phyloP scores from a whole-genome alignment of 805 yeast species.

The Ogataea chonburiensis region DNA sequence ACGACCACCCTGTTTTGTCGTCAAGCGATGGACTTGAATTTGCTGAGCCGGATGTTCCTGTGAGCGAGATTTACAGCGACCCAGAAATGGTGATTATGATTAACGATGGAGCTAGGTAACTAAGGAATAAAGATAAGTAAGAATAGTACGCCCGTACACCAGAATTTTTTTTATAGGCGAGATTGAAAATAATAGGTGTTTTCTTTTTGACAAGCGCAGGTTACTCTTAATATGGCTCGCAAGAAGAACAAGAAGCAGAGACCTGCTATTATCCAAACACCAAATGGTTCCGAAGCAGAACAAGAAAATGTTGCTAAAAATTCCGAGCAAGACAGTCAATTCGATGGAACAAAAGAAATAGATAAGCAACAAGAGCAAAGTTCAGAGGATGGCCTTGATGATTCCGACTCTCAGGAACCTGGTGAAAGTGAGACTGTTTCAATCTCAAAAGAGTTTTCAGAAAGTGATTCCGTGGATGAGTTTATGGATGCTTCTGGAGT shows the following conservation, averaged over 20 bases:
- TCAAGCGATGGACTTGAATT: slow-evolving; percentile 17
- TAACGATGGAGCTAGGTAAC: slow-evolving; percentile 8
- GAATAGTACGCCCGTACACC: slow-evolving; percentile 5
- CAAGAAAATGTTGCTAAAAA: background rate
- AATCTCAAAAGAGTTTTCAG: background rate
- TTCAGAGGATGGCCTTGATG: background rate
- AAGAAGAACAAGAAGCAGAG: slow-evolving; percentile 10
- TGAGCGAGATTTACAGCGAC: slow-evolving; percentile 13
- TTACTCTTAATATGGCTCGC: slow-evolving; percentile 2
- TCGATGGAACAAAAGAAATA: slow-evolving; percentile 2
- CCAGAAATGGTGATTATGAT: slow-evolving; percentile 10
- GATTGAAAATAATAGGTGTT: slow-evolving; percentile 10
- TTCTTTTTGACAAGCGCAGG: slow-evolving; percentile 4
- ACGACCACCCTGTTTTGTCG: slow-evolving; percentile 19
- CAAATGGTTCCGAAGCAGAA: background rate
- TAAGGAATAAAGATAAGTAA: too few species aligned
- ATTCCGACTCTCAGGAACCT: background rate
- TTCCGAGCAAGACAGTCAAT: background rate
- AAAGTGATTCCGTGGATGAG: slow-evolving; percentile 3
- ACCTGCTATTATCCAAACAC: background rate
- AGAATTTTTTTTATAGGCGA: background rate
- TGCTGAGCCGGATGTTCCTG: slow-evolving; percentile 10
- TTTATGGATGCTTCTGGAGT: slow-evolving; percentile 5
- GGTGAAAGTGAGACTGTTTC: background rate
- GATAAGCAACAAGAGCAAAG: slow-evolving; percentile 1